Evolutionary conservation across 768 basidiomycete species (phyloP).

Genomic region (Rhodotorula sphaerocarpa): DNA sequence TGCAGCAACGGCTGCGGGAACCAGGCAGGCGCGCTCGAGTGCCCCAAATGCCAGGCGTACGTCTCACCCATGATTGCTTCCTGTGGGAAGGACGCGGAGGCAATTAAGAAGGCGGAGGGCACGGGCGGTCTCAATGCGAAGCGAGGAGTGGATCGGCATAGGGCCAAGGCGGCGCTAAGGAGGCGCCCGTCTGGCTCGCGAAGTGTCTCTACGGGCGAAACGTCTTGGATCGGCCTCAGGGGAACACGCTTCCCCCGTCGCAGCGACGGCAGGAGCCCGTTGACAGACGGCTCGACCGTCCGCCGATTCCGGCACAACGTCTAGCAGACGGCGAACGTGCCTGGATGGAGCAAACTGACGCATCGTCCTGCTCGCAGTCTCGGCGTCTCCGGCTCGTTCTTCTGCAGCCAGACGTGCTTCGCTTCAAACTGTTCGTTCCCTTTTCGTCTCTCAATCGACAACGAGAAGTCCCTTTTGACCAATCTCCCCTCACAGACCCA

Average conservation of each 20-base stretch:
- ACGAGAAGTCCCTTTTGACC: no score
- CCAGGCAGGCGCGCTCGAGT: neutral
- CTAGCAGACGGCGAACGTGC: no score
- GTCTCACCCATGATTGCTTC: neutral
- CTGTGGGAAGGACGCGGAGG: neutral
- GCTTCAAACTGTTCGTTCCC: conserved; percentile 17
- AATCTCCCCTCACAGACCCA: conserved; percentile 1
- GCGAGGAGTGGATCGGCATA: no score
- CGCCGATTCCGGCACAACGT: no score
- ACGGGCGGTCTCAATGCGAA: no score
- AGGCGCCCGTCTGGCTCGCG: neutral
- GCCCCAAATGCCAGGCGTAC: conserved; percentile 22
- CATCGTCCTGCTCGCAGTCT: neutral
- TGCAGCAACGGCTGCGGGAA: conserved; percentile 24
- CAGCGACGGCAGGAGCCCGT: no score
- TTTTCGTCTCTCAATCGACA: neutral
- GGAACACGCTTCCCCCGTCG: no score
- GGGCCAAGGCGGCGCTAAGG: neutral
- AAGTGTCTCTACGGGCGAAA: neutral
- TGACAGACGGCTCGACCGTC: no score
- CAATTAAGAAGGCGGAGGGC: no score
- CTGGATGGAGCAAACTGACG: neutral
- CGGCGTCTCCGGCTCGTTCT: conserved; percentile 12
- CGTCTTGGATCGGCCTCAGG: no score
- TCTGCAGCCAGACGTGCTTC: conserved; percentile 29